These are phyloP conservation scores for Vaccinium vitisidaea DNA, from an alignment of 148 eudicot species.

Conservation along the genomic window DNA sequence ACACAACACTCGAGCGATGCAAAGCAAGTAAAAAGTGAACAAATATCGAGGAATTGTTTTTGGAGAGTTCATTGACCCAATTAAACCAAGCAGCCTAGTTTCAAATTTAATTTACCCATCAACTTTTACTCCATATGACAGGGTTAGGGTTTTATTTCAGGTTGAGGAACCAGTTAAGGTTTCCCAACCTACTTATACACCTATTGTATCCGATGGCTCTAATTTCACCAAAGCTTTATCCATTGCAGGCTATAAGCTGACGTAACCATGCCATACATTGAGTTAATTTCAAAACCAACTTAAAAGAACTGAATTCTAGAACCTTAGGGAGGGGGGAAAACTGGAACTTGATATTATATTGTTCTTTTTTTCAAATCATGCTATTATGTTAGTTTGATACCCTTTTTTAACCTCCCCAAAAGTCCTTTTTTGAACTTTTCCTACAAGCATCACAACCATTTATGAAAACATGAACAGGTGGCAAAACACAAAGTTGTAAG, in stretches of 20 bases:
- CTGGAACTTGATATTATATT: neutral
- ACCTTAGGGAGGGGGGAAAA: neutral
- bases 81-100: neutral
- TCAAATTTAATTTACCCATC: neutral
- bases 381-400: neutral
- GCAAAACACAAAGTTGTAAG: neutral
- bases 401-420: neutral
- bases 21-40: neutral
- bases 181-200: neutral
- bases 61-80: neutral
- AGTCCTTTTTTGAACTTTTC: neutral
- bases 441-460: constrained; percentile 2
- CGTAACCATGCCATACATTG: neutral
- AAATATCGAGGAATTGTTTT: neutral
- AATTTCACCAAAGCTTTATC: neutral
- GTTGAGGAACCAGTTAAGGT: neutral
- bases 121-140: neutral
- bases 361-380: neutral
- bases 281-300: neutral
- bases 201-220: neutral
- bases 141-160: neutral
- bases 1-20: neutral
- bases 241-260: neutral
- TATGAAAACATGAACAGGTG: neutral
- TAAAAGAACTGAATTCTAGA: neutral